phyloP scores from a whole-genome alignment of 352 stramenopile species.

The Plasmopara viticola region DNA sequence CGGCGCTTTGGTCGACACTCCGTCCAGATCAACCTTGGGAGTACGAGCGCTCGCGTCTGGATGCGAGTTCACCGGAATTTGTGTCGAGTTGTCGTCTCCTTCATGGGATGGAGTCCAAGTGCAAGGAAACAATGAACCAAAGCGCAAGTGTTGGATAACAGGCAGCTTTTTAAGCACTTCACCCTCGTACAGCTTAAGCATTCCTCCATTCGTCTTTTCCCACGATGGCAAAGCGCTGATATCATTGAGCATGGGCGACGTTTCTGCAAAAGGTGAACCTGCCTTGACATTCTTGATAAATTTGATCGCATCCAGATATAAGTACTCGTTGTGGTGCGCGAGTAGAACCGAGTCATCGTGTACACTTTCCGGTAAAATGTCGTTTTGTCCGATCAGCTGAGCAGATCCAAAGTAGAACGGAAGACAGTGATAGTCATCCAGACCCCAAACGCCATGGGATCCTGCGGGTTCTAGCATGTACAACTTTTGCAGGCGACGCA shows the following conservation, averaged over 20 bases:
- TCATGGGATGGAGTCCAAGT: slow-evolving; percentile 67
- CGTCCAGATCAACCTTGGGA: slow-evolving; percentile 62
- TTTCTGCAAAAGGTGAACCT: slow-evolving; percentile 88
- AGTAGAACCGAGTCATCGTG: slow-evolving; percentile 71
- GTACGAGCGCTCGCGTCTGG: slow-evolving; percentile 52
- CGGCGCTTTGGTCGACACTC: slow-evolving; percentile 52
- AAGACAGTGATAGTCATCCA: slow-evolving; percentile 99
- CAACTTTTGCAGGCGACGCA: slow-evolving; percentile 90
- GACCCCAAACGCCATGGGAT: slow-evolving; percentile 97
- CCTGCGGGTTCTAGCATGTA: slow-evolving; percentile 98
- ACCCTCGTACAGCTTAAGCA: slow-evolving; percentile 89
- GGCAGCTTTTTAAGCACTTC: slow-evolving; percentile 98
- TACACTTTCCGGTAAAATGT: slow-evolving; percentile 65
- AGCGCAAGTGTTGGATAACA: slow-evolving; percentile 98
- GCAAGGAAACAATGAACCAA: slow-evolving; percentile 90
- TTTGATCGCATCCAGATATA: slow-evolving; percentile 91
- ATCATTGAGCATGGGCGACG: slow-evolving; percentile 91
- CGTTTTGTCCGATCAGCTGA: slow-evolving; percentile 85
- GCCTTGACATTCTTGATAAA: slow-evolving; percentile 91
- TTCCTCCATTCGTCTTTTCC: slow-evolving; percentile 88
- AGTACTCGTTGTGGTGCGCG: slow-evolving; percentile 62
- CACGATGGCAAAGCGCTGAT: slow-evolving; percentile 86
- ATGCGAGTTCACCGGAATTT: slow-evolving; percentile 52
- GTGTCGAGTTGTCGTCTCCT: slow-evolving; percentile 37
- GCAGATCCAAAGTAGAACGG: slow-evolving; percentile 97